phyloP scores from a whole-genome alignment of 1,284 basidiomycete genomes.

The Ceratobasidium sp. region DNA sequence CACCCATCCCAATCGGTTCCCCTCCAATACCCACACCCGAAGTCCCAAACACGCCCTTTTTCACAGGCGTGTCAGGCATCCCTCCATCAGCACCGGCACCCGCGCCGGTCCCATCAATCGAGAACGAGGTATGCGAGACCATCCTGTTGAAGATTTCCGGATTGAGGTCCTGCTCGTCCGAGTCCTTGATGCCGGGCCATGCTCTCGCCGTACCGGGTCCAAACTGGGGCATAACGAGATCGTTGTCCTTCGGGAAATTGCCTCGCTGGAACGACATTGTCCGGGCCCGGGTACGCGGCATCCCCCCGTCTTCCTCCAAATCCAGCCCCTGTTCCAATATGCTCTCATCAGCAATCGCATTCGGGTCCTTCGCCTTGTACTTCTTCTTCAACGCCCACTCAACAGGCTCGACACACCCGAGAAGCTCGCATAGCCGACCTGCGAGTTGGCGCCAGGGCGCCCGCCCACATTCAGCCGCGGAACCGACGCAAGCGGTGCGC shows the following conservation, averaged over 20 bases:
- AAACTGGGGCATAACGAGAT: slow-evolving; percentile 74
- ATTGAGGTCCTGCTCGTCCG: slow-evolving; percentile 66
- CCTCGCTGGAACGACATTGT: slow-evolving; percentile 36
- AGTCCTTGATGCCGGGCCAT: slow-evolving; percentile 69
- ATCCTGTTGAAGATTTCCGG: slow-evolving; percentile 79
- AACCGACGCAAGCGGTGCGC: slow-evolving; percentile 18
- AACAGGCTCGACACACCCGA: slow-evolving; percentile 48
- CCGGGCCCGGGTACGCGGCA: slow-evolving; percentile 20
- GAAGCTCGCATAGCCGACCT: slow-evolving; percentile 26
- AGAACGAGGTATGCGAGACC: slow-evolving; percentile 59
- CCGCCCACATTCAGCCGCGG: slow-evolving; percentile 10
- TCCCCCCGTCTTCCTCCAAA: slow-evolving; percentile 1
- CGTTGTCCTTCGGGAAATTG: slow-evolving; percentile 57
- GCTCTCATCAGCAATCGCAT: slow-evolving; percentile 59
- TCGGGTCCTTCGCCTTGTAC: slow-evolving; percentile 51
- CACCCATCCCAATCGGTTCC: slow-evolving; percentile 37
- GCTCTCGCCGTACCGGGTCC: slow-evolving; percentile 67
- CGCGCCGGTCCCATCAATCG: slow-evolving; percentile 61
- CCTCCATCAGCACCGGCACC: slow-evolving; percentile 66
- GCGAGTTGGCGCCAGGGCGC: not conserved
- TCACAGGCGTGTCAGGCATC: slow-evolving; percentile 82
- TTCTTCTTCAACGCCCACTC: slow-evolving; percentile 58
- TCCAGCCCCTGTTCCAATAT: slow-evolving; percentile 38
- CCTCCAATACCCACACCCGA: not conserved
- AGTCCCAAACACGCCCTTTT: slow-evolving; percentile 60